Conservation (phyloP, 768 basidiomycete genomes). For the Suillus decipiens region DNA sequence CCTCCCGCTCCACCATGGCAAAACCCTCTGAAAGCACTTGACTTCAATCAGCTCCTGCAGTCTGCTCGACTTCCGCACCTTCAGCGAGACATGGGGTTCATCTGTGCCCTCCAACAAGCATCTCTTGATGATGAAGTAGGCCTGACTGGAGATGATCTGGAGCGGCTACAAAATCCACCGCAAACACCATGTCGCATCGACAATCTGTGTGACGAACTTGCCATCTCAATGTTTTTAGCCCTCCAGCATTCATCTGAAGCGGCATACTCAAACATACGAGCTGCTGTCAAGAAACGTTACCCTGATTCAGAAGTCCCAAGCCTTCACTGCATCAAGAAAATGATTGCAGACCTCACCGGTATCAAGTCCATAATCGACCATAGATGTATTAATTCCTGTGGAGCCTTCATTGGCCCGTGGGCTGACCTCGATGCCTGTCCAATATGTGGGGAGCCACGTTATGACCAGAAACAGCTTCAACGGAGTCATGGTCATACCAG, state of each 20-base stretch:
- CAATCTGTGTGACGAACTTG: conserved; percentile 5
- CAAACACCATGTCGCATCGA: conserved; percentile 5
- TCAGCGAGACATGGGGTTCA: conserved; percentile 2
- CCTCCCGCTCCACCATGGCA: not conserved
- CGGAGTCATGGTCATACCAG: conserved; percentile 9
- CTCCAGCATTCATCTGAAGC: conserved; percentile 11
- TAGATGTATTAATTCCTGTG: conserved; percentile 40
- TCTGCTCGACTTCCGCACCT: not conserved
- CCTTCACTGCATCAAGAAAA: not conserved
- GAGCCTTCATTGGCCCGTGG: conserved; percentile 26
- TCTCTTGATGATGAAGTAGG: conserved; percentile 8
- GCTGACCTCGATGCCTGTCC: conserved; percentile 15
- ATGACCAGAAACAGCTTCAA: not conserved
- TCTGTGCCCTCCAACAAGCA: not conserved
- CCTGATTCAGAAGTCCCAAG: conserved; percentile 1
- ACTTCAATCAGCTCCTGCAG: conserved; percentile 1
- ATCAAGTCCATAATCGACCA: conserved; percentile 24
- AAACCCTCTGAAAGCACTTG: not conserved
- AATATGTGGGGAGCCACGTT: conserved; percentile 29
- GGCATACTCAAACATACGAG: conserved; percentile 4
- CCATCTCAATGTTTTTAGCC: conserved; percentile 13
- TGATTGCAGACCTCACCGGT: not conserved
- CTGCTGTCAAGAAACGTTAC: not conserved
- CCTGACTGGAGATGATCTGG: conserved; percentile 3
- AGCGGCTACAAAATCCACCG: conserved; percentile 11